phyloP scores from a whole-genome alignment of 176 grass and related monocot species.

The Ensete ventricosum region DNA sequence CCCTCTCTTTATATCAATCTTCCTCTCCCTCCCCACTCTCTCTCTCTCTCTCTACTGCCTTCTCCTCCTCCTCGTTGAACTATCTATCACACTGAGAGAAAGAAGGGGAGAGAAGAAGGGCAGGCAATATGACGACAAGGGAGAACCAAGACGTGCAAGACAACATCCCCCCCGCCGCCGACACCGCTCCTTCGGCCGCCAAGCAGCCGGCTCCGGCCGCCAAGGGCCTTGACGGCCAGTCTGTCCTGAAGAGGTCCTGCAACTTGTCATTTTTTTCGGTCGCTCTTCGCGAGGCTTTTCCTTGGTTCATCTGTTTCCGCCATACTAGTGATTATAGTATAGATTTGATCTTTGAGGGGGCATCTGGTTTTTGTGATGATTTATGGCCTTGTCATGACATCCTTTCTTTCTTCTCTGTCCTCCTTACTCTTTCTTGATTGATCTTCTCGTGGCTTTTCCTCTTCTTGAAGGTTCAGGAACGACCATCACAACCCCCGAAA shows the following conservation, averaged over 20 bases:
- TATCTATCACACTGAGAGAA: conserved; percentile 12
- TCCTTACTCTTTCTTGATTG: not conserved
- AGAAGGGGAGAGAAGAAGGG: conserved; percentile 7
- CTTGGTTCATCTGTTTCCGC: not conserved
- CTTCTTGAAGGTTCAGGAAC: not conserved
- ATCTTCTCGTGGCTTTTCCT: too few species aligned
- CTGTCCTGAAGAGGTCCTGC: conserved; percentile 50
- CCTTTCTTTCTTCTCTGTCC: not conserved
- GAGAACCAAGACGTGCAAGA: conserved; percentile 72
- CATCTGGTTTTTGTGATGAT: not conserved
- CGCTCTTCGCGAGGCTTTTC: too few species aligned
- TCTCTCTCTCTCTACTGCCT: not conserved
- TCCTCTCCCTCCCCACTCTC: not conserved
- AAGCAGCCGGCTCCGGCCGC: conserved; percentile 33
- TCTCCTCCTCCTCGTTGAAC: not conserved
- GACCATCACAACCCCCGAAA: too few species aligned
- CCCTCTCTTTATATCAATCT: too few species aligned
- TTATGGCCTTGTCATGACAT: not conserved
- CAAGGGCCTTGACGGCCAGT: conserved; percentile 59
- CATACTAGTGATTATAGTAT: not conserved
- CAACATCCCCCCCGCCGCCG: conserved; percentile 36
- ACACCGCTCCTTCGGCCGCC: conserved; percentile 1
- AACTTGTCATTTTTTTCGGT: not conserved
- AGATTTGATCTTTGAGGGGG: not conserved
- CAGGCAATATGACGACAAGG: conserved; percentile 30